A percentile compares a stretch with the other conserved stretches of the same genome.
Evolutionary conservation across 306 rosid species (phyloP).

Genomic region (Ormosia emarginata): DNA sequence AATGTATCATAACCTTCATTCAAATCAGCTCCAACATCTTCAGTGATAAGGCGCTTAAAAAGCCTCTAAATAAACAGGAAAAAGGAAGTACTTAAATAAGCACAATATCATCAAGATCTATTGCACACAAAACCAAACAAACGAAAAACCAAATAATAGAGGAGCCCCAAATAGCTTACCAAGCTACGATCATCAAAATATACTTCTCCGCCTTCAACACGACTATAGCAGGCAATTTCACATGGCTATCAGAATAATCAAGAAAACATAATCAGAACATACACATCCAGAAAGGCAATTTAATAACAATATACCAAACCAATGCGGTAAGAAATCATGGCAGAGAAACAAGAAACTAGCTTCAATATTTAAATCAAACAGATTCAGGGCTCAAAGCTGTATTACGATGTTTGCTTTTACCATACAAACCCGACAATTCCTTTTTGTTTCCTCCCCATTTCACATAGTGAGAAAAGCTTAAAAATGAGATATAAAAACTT

Average conservation of each 20-base stretch:
- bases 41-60: conserved; percentile 85
- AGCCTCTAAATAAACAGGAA: conserved; percentile 63
- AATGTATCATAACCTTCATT: conserved; percentile 84
- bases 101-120: neutral
- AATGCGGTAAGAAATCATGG: neutral
- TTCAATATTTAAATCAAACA: neutral
- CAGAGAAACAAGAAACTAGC: neutral
- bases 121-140: neutral
- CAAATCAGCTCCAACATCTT: conserved; percentile 87
- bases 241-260: conserved; percentile 59
- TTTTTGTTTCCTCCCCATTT: neutral
- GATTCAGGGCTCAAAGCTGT: neutral
- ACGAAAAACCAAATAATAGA: neutral
- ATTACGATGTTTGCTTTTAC: neutral
- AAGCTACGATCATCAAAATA: conserved; percentile 77
- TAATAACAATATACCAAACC: neutral
- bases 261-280: conserved; percentile 15
- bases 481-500: neutral
- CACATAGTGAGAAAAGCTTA: neutral
- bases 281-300: neutral
- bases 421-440: neutral
- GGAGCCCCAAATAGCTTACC: conserved; percentile 49
- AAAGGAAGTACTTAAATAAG: neutral
- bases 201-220: conserved; percentile 88
- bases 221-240: conserved; percentile 86